These are phyloP conservation scores for Turnera subulata DNA, from an alignment of 345 rosid species.

Conservation along the genomic window DNA sequence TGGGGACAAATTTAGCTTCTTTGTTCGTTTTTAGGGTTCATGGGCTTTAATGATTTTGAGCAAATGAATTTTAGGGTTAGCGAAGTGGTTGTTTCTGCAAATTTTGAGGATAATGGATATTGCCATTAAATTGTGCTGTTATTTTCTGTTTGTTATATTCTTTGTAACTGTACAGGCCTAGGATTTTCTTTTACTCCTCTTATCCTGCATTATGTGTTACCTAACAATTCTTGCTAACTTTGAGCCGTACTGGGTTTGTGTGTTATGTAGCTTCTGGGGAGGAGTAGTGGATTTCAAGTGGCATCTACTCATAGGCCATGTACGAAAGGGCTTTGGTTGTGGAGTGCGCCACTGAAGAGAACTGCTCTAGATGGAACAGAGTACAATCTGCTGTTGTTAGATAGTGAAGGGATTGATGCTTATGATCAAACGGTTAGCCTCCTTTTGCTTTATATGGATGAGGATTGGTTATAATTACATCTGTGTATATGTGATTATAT, in stretches of 20 bases:
- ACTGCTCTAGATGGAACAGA: conserved; percentile 91
- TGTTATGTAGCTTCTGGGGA: conserved; percentile 79
- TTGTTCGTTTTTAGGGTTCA: conserved; percentile 6
- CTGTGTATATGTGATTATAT: background rate
- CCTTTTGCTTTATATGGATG: background rate
- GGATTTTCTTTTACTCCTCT: too few relatives aligned
- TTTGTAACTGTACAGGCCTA: too few relatives aligned
- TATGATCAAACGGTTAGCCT: conserved; percentile 88
- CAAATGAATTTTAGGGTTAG: background rate
- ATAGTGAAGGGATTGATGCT: conserved; percentile 97
- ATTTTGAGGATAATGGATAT: too few relatives aligned
- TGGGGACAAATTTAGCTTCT: background rate
- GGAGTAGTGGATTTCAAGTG: conserved; percentile 96
- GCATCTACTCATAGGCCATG: conserved; percentile 96
- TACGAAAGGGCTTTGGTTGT: conserved; percentile 98
- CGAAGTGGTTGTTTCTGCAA: too few relatives aligned
- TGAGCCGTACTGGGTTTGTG: too few relatives aligned
- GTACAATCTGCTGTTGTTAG: conserved; percentile 82
- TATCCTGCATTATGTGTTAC: too few relatives aligned
- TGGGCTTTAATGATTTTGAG: background rate
- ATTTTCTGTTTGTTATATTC: too few relatives aligned
- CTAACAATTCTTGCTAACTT: too few relatives aligned
- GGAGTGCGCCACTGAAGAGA: conserved; percentile 93
- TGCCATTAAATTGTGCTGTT: too few relatives aligned
- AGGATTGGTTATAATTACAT: background rate